Conservation (phyloP, 768 basidiomycete species). For the Plicaturopsis crispa region DNA sequence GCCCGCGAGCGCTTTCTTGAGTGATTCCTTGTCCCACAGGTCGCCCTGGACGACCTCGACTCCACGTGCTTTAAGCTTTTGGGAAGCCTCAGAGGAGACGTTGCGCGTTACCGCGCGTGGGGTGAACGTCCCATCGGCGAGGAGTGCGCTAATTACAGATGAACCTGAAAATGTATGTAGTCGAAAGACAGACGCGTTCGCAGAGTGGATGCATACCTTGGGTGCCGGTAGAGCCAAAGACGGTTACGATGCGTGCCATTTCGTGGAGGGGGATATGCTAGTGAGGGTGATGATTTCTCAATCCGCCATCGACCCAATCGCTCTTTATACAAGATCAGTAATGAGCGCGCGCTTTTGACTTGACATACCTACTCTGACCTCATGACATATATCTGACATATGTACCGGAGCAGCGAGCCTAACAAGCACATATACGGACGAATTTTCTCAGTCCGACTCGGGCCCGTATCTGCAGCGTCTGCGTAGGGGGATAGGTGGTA, state of each 20-base stretch:
- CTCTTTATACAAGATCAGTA: too few species aligned
- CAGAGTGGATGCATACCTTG: slow-evolving; percentile 20
- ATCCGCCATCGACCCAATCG: too few species aligned
- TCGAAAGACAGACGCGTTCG: neutral
- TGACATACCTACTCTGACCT: too few species aligned
- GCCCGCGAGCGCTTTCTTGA: slow-evolving; percentile 18
- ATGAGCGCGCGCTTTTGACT: too few species aligned
- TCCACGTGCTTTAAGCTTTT: slow-evolving; percentile 14
- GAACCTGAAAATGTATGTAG: slow-evolving; percentile 9
- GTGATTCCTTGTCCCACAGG: slow-evolving; percentile 15
- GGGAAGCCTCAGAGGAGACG: slow-evolving; percentile 15
- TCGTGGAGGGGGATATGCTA: neutral
- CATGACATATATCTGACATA: too few species aligned
- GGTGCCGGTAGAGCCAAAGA: slow-evolving; percentile 28
- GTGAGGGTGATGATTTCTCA: too few species aligned
- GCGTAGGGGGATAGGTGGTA: too few species aligned
- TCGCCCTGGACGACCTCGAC: slow-evolving; percentile 16
- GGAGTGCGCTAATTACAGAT: slow-evolving; percentile 18
- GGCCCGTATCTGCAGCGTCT: too few species aligned
- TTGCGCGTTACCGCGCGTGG: slow-evolving; percentile 26
- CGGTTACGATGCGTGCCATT: slow-evolving; percentile 16
- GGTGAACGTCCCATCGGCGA: slow-evolving; percentile 24
- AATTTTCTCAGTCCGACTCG: too few species aligned
- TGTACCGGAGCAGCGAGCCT: too few species aligned
- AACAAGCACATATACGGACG: too few species aligned